These are phyloP conservation scores for Colletotrichum simmondsii DNA, from an alignment of 2,329 filamentous ascomycete genomes.

Conservation along the genomic window DNA sequence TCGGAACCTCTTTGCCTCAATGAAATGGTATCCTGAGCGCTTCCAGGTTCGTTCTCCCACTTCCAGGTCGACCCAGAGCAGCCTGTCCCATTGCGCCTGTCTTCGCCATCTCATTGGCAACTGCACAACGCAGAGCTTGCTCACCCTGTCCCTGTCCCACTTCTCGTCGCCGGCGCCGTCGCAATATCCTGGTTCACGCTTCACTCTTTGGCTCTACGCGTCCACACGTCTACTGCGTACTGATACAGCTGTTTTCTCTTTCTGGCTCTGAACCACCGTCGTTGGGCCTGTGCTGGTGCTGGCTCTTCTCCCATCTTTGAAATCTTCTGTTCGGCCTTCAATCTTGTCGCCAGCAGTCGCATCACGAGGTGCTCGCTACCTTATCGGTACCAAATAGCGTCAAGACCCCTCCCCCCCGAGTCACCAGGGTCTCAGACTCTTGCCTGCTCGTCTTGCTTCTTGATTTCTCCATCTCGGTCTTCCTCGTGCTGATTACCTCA, in stretches of 20 bases:
- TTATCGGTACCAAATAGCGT: neutral
- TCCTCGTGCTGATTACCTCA: conserved; percentile 3
- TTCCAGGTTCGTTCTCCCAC: neutral
- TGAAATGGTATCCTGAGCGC: neutral
- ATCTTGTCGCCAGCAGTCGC: neutral
- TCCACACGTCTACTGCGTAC: neutral
- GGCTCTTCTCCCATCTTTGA: neutral
- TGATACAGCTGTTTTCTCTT: neutral
- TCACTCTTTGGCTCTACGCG: neutral
- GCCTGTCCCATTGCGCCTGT: neutral
- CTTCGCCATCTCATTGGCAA: neutral
- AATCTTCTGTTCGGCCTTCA: neutral
- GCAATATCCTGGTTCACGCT: neutral
- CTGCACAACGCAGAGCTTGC: neutral
- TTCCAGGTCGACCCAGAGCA: neutral
- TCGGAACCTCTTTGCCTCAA: neutral
- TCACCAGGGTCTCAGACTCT: neutral
- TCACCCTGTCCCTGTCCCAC: neutral
- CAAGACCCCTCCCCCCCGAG: neutral
- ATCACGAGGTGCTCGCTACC: neutral
- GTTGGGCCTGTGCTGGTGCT: neutral
- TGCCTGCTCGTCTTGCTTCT: neutral
- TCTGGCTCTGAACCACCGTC: neutral
- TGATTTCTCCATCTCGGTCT: neutral
- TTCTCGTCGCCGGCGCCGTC: neutral